Base-by-base conservation (phyloP, 371 early-diverging fungal genomes). In the Mycotypha africana region DNA sequence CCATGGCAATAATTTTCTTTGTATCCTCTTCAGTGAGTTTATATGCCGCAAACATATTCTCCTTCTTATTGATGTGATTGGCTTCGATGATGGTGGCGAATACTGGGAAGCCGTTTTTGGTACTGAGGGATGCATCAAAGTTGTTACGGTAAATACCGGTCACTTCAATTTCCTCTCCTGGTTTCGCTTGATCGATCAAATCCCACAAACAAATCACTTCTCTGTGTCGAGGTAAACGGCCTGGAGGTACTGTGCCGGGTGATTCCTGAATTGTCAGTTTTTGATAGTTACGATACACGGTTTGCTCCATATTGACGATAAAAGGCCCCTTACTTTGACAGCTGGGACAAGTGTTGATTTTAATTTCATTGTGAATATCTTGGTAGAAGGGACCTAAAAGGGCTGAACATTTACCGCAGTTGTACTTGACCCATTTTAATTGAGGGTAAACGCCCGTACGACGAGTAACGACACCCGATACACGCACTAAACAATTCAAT, bases 211-310 rank as follows among this genome's bases (percentile, higher is more conserved):
- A 76, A 40, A 99, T 84, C 2, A 99, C 92, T 51, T 99, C 99
- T 36, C 93, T 85, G 49, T 90, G 89, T 26, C 99, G 84, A 32
- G 99, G 99, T 30, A 99, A 76, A 49, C 97, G 88, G 49, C 99
- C 99, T 0, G 98, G 88, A 3, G 97, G 98, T 8, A 99, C 96
- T 0, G 94, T 89, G 2, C 98, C 98, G 15, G 99, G 99, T 3
- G 91, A 86, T 70, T 99, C 99, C 60, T 99, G 99, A 31, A 99
- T 74, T 0, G 98, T 97, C 53, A 99, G 65, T 40, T 93, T 92
- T 77, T 99, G 99, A 60, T 92, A 97, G 76, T 99, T 96, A 56
- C 98, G 85, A 66, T 99, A 99, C 3, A 97, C 81, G 0, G 99
- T 98, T 78, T 87, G 92, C 53, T 93, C 90, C 34, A 88, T 78